Evolutionary conservation across 441 rosid species (phyloP), one percentile per base, ranked within the genome.

Genomic region (Kokia cookei): DNA sequence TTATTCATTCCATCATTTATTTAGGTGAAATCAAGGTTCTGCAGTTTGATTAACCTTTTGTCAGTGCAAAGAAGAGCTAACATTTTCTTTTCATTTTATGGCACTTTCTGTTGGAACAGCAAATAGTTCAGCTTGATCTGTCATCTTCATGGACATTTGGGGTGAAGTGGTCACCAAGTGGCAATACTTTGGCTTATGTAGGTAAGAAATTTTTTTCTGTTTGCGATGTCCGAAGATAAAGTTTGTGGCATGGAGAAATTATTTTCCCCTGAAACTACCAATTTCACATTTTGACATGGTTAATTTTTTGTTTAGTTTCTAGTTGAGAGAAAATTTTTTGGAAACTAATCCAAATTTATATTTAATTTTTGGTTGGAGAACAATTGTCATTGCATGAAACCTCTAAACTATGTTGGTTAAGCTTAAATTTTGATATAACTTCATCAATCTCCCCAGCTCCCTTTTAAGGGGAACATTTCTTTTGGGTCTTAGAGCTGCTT

Each of bases 101-200:
- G 32, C 75, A 5, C 29, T 40, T 45, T 75, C 70, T 77, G 64
- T 79, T 54, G 62, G 37, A 77, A 80, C 96, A 96, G 99, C 98
- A 88, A 96, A 91, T 96, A 77, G 73, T 96, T 78, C 99, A 93
- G 88, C 99, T 96, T 79, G 99, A 93, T 86, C 98, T 96, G 75
- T 92, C 98, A 74, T 86, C 80, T 88, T 92, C 98, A 60, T 96
- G 99, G 99, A 93, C 98, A 75, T 96, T 96, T 89, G 98, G 98
- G 78, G 99, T 91, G 75, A 92, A 89, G 84, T 96, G 99, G 99
- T 96, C 99, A 47, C 99, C 99, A 12, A 93, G 94, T 78, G 99
- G 99, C 81, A 92, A 90, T 60, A 96, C 98, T 68, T 86, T 96
- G 80, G 98, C 98, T 74, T 96, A 96, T 82, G 97, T 87, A 82